Conservation (phyloP, 1,284 basidiomycete genomes). For the Meripilus lineatus region DNA sequence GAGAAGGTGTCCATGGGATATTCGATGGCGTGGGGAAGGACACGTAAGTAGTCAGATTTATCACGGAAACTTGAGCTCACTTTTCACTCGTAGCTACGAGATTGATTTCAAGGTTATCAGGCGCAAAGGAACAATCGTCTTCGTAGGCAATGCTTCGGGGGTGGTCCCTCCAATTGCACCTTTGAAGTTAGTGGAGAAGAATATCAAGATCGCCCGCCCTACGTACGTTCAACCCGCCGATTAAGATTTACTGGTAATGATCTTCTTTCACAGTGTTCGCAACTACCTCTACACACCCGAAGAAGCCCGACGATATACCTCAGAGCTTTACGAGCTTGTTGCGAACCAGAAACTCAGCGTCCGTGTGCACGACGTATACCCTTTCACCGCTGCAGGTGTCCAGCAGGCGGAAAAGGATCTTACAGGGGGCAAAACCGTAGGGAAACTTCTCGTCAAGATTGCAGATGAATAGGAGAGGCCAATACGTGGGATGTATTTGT, state of each 20-base stretch:
- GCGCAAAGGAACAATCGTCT: constrained; percentile 83
- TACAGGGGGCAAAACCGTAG: constrained; percentile 69
- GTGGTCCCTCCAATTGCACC: constrained; percentile 70
- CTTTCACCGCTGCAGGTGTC: constrained; percentile 79
- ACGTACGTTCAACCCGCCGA: constrained; percentile 41
- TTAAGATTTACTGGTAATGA: background rate
- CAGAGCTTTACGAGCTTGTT: constrained; percentile 67
- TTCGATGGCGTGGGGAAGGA: constrained; percentile 96
- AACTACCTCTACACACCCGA: constrained; percentile 73
- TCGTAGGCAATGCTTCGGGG: constrained; percentile 90
- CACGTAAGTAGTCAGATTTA: constrained; percentile 50
- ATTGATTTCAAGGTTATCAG: constrained; percentile 77
- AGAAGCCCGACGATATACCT: constrained; percentile 64
- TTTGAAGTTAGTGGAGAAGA: constrained; percentile 77
- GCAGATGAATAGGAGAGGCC: constrained; percentile 19
- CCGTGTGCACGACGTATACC: constrained; percentile 75
- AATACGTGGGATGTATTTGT: too few species aligned
- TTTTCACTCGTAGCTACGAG: constrained; percentile 60
- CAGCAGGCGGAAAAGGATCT: constrained; percentile 80
- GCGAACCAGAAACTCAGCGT: constrained; percentile 62
- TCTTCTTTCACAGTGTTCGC: constrained; percentile 33
- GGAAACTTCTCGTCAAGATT: constrained; percentile 76
- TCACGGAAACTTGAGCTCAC: background rate
- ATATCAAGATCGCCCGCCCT: constrained; percentile 75
- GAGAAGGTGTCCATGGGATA: constrained; percentile 81